Conservation (phyloP, 2,329 filamentous ascomycete genomes). For the Pseudogymnoascus sp. region DNA sequence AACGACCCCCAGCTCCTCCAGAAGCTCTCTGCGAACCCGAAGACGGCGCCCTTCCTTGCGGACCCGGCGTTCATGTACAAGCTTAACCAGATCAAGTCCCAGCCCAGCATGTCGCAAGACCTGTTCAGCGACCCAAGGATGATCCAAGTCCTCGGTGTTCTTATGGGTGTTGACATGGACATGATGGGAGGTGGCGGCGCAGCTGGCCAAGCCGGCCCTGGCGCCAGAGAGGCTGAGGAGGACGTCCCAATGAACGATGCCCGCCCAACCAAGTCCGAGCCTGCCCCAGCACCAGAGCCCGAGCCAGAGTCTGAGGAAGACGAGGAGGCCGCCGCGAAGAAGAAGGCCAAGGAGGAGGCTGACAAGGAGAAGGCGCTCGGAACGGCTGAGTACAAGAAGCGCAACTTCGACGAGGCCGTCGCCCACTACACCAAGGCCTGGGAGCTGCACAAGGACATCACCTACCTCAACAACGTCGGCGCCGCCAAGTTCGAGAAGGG, state of each 20-base stretch:
- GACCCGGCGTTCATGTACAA: constrained; percentile 87
- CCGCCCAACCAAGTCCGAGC: constrained; percentile 49
- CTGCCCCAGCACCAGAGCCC: constrained; percentile 52
- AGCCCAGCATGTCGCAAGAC: constrained; percentile 69
- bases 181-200: constrained; percentile 35
- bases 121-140: constrained; percentile 86
- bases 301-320: constrained; percentile 60
- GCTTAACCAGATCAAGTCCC: constrained; percentile 69
- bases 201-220: constrained; percentile 34
- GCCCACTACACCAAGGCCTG: constrained; percentile 91
- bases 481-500: constrained; percentile 95
- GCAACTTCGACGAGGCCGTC: constrained; percentile 90
- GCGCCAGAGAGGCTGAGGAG: constrained; percentile 48
- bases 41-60: constrained; percentile 73
- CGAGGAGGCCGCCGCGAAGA: constrained; percentile 74
- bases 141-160: constrained; percentile 85
- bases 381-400: constrained; percentile 97
- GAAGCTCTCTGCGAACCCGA: constrained; percentile 90
- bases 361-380: constrained; percentile 92
- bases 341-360: constrained; percentile 84
- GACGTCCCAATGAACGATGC: constrained; percentile 74
- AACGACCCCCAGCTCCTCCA: constrained; percentile 81
- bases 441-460: constrained; percentile 92
- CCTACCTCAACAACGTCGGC: constrained; percentile 92
- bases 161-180: constrained; percentile 89